Conservation (phyloP, 345 rosid genomes). For the Anastatica hierochuntica region DNA sequence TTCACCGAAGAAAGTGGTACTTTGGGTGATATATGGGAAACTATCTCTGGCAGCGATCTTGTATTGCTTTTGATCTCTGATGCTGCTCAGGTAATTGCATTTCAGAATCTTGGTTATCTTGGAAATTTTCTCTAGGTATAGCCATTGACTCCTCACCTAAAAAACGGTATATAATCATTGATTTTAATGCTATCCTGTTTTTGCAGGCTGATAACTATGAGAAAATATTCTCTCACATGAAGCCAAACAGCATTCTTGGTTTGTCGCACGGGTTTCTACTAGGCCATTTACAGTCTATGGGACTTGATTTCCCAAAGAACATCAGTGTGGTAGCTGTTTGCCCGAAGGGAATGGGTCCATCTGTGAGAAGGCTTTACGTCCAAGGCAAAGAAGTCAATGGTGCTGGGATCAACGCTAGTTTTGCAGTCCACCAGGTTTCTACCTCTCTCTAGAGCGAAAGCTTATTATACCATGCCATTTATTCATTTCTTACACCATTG, state of each 20-base stretch:
- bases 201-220: slow-evolving; percentile 83
- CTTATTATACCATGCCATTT: not conserved
- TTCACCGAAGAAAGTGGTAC: slow-evolving; percentile 83
- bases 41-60: slow-evolving; percentile 82
- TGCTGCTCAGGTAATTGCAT: slow-evolving; percentile 70
- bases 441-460: not conserved
- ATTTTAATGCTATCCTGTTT: not conserved
- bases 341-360: slow-evolving; percentile 90
- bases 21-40: slow-evolving; percentile 84
- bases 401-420: slow-evolving; percentile 89
- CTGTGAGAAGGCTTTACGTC: slow-evolving; percentile 82
- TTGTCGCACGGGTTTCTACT: slow-evolving; percentile 91
- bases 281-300: slow-evolving; percentile 69
- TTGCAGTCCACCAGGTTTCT: slow-evolving; percentile 75
- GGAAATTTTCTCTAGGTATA: not conserved
- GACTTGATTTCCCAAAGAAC: slow-evolving; percentile 73
- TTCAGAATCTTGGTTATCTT: not conserved
- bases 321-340: slow-evolving; percentile 78
- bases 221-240: slow-evolving; percentile 75
- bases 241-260: slow-evolving; percentile 89
- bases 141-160: no score
- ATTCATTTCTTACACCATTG: not conserved
- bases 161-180: not conserved
- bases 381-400: slow-evolving; percentile 89
- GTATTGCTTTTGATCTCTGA: slow-evolving; percentile 80